A percentile compares a stretch with the other conserved stretches of the same genome.
These are phyloP conservation scores for Parachaetomium inaequale DNA, from an alignment of 495 filamentous ascomycete species.

Conservation along the genomic window DNA sequence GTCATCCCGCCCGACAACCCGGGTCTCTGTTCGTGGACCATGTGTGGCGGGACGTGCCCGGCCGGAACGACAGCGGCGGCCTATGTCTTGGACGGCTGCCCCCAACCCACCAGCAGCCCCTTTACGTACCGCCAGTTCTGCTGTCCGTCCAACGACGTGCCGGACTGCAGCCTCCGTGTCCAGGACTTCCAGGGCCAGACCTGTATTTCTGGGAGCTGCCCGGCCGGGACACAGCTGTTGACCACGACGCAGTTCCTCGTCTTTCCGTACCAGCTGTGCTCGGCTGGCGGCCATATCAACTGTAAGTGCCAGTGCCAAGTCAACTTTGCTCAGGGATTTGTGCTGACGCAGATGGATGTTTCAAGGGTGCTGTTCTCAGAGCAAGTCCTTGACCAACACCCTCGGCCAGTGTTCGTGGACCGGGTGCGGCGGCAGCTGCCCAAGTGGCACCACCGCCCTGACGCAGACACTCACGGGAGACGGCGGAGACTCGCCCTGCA, in stretches of 20 bases:
- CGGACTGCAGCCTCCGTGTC: not conserved
- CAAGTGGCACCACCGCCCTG: not conserved
- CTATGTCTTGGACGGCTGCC: conserved; percentile 3
- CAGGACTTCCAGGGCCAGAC: not conserved
- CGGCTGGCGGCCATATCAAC: not conserved
- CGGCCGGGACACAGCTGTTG: not conserved
- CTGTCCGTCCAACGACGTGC: conserved; percentile 5
- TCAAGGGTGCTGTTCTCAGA: not conserved
- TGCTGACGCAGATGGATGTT: too few species aligned
- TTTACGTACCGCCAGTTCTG: not conserved
- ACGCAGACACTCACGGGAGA: conserved; percentile 2
- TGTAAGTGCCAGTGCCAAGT: not conserved
- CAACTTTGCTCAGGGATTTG: too few species aligned
- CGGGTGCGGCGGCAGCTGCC: conserved; percentile 4
- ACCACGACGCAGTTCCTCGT: conserved; percentile 4
- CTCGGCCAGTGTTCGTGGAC: conserved; percentile 6
- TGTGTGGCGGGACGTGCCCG: not conserved
- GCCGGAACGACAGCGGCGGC: not conserved
- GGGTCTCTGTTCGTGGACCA: not conserved
- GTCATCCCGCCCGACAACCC: not conserved
- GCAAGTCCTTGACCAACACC: not conserved
- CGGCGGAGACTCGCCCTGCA: conserved; percentile 3
- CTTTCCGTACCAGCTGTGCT: not conserved
- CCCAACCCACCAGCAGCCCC: not conserved
- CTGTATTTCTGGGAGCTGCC: not conserved